phyloP scores from a whole-genome alignment of 2,329 filamentous ascomycete genomes.

The Hysterium pulicare region DNA sequence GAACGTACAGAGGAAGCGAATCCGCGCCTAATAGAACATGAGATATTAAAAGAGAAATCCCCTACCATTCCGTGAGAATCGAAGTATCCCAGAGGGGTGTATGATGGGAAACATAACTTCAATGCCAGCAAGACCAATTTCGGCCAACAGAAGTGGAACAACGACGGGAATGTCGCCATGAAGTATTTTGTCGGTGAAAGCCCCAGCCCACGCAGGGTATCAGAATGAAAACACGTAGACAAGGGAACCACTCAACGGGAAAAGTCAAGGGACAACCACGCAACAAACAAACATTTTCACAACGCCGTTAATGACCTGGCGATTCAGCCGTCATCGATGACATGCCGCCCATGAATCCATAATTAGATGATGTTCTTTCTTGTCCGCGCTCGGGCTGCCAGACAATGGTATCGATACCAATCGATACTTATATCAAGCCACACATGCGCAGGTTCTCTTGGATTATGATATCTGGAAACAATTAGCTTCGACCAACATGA shows the following conservation, averaged over 20 bases:
- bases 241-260: constrained; percentile 28
- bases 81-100: constrained; percentile 1
- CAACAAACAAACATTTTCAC: constrained; percentile 30
- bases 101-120: background rate
- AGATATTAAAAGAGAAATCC: constrained; percentile 8
- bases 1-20: constrained; percentile 6
- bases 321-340: constrained; percentile 26
- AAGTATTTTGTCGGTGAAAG: constrained; percentile 12
- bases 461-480: constrained; percentile 86
- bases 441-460: constrained; percentile 98
- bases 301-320: constrained; percentile 36
- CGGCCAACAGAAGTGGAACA: constrained; percentile 1
- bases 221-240: constrained; percentile 27
- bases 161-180: background rate
- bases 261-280: constrained; percentile 13
- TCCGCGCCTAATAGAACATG: constrained; percentile 4
- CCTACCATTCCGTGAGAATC: background rate
- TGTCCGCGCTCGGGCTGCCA: constrained; percentile 16
- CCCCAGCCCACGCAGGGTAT: constrained; percentile 18
- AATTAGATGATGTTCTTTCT: constrained; percentile 26
- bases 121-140: constrained; percentile 4
- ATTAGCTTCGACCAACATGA: constrained; percentile 40
- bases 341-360: constrained; percentile 37
- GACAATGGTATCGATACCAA: background rate
- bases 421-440: constrained; percentile 75